Evolutionary conservation across 148 eudicot species (phyloP), one percentile per base, ranked within the genome.

Genomic region (Rhododendron williamsianum): DNA sequence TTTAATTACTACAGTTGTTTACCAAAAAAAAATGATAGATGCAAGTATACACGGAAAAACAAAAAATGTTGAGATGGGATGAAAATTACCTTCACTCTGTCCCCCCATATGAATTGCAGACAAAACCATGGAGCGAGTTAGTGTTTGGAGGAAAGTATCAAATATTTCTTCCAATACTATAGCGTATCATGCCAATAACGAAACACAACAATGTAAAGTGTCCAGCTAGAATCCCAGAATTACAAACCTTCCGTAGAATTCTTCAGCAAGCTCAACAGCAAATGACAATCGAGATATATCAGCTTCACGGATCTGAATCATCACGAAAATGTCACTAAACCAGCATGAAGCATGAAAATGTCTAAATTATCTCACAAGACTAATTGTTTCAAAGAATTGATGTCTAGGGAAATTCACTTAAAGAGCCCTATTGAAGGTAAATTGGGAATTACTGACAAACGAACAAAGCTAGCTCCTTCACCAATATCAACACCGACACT

Each of bases 211-310:
- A 81, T 36, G 63, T 71, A 8, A 69, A 73, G 45, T 73, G 78
- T 36, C 45, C 45, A 73, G 45, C 78, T 73, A 35, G 8, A 73
- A 73, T 36, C 23, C 21, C 43, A 72, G 41, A 58, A 81, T 78
- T 45, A 88, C 90, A 82, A 51, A 94, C 98, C 99, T 95, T 85
- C 98, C 98, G 87, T 97, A 97, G 86, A 97, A 97, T 87, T 97
- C 99, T 92, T 95, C 99, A 90, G 99, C 99, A 90, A 97, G 98
- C 90, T 97, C 99, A 89, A 97, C 98, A 76, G 99, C 99, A 91
- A 97, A 97, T 73, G 99, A 97, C 51, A 97, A 91, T 23, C 99
- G 91, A 38, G 99, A 97, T 89, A 97, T 95, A 86, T 97, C 99
- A 85, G 98, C 99, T 90, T 97, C 99, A 83, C 99, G 99, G 69